Percentiles rank a stretch among this genome's conserved stretches.
Evolutionary conservation across 306 rosid species (phyloP).

Genomic region (Benincasa hispida): DNA sequence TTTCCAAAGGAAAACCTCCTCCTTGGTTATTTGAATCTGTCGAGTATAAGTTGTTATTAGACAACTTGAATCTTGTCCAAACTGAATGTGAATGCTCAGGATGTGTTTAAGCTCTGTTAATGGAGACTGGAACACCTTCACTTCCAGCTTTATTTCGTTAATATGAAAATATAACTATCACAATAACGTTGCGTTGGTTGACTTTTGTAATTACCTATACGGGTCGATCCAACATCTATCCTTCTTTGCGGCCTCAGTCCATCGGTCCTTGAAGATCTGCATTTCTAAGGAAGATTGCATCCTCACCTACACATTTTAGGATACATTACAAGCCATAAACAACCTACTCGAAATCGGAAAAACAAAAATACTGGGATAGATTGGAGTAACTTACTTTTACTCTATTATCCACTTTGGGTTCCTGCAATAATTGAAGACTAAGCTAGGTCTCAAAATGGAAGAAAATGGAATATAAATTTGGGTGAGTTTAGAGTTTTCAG

Average conservation of each 20-base stretch:
- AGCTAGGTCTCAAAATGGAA: background rate
- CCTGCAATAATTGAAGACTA: slow-evolving; percentile 31
- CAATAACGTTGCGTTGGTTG: background rate
- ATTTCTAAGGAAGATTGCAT: slow-evolving; percentile 30
- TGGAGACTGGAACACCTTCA: background rate
- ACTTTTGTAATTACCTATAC: slow-evolving; percentile 9
- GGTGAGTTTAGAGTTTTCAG: background rate
- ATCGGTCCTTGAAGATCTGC: slow-evolving; percentile 30
- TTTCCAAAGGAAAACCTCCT: background rate
- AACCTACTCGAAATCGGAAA: background rate
- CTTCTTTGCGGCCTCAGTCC: slow-evolving; percentile 23
- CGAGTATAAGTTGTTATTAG: background rate
- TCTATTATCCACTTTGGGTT: slow-evolving; percentile 27
- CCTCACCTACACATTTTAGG: slow-evolving; percentile 24
- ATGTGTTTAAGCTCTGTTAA: background rate
- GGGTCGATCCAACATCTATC: slow-evolving; percentile 49
- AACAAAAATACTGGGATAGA: background rate
- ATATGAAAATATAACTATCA: background rate
- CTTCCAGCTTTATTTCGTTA: background rate
- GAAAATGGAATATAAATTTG: background rate
- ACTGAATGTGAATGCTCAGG: background rate
- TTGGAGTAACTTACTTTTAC: slow-evolving; percentile 14
- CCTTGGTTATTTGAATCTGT: background rate
- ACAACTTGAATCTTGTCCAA: background rate
- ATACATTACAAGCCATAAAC: background rate